Conservation (phyloP, 805 yeast species). For the Lachancea cidri region DNA sequence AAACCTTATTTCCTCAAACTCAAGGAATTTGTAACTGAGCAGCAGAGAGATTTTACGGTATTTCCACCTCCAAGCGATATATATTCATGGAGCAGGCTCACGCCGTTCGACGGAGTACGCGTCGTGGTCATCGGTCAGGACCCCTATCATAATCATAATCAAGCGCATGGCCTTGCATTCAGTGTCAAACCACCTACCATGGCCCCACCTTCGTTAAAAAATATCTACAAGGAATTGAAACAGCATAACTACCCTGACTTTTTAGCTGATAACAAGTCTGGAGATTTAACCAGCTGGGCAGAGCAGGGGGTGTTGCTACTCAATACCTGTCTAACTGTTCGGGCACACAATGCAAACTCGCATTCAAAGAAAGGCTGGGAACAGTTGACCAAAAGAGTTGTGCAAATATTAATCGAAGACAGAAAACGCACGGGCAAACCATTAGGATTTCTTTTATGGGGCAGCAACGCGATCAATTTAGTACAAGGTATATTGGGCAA, state of each 20-base stretch:
- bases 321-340: slow-evolving; percentile 85
- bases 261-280: slow-evolving; percentile 42
- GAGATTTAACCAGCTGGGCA: slow-evolving; percentile 79
- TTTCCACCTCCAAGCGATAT: slow-evolving; percentile 77
- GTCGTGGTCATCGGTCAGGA: slow-evolving; percentile 91
- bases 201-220: slow-evolving; percentile 82
- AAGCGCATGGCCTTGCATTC: slow-evolving; percentile 96
- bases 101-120: slow-evolving; percentile 68
- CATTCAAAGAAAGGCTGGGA: slow-evolving; percentile 95
- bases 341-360: slow-evolving; percentile 89
- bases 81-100: slow-evolving; percentile 86
- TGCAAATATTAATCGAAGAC: slow-evolving; percentile 46
- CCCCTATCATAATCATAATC: slow-evolving; percentile 88
- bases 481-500: slow-evolving; percentile 38
- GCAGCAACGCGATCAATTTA: slow-evolving; percentile 64
- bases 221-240: slow-evolving; percentile 75
- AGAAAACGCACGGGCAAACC: slow-evolving; percentile 45
- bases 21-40: slow-evolving; percentile 55
- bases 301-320: slow-evolving; percentile 78
- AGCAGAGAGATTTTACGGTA: slow-evolving; percentile 43
- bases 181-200: slow-evolving; percentile 80
- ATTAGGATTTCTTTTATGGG: slow-evolving; percentile 78
- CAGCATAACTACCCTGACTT: slow-evolving; percentile 71
- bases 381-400: slow-evolving; percentile 68
- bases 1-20: slow-evolving; percentile 79